A percentile compares a stretch with the other conserved stretches of the same genome.
Evolutionary conservation across 257 asterid species (phyloP).

Genomic region (Linderniella brevidens): DNA sequence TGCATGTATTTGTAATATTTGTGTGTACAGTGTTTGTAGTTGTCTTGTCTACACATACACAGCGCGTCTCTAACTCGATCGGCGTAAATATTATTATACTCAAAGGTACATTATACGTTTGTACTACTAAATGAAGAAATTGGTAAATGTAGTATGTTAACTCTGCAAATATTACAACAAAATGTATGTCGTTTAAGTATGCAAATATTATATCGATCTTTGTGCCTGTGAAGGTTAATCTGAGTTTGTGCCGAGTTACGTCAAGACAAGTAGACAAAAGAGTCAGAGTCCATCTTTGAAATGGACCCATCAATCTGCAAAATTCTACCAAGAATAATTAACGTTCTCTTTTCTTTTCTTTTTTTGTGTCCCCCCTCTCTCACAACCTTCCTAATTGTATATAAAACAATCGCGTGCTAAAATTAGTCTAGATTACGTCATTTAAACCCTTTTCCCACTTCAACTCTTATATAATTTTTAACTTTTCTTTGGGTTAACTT

Average conservation of each 20-base stretch:
- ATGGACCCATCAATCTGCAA: conserved; percentile 10
- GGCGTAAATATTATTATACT: too few species aligned
- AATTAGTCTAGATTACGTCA: conserved; percentile 7
- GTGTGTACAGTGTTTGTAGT: too few species aligned
- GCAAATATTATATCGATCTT: neutral
- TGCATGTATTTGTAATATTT: too few species aligned
- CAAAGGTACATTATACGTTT: too few species aligned
- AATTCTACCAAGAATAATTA: neutral
- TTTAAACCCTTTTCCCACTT: conserved; percentile 12
- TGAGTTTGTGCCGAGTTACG: conserved; percentile 18
- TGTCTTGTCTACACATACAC: too few species aligned
- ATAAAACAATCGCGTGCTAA: conserved; percentile 39
- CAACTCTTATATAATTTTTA: neutral
- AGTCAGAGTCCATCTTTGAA: conserved; percentile 19
- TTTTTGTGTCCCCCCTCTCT: neutral
- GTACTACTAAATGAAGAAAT: too few species aligned
- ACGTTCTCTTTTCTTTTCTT: conserved; percentile 7
- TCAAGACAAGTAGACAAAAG: conserved; percentile 38
- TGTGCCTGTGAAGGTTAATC: neutral
- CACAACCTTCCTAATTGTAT: neutral
- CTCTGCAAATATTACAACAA: too few species aligned
- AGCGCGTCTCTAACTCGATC: too few species aligned
- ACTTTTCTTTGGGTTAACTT: neutral
- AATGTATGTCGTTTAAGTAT: too few species aligned
- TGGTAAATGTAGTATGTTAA: too few species aligned